Base-by-base conservation (phyloP, 768 basidiomycete species). In the Dacryopinax primogenitus region DNA sequence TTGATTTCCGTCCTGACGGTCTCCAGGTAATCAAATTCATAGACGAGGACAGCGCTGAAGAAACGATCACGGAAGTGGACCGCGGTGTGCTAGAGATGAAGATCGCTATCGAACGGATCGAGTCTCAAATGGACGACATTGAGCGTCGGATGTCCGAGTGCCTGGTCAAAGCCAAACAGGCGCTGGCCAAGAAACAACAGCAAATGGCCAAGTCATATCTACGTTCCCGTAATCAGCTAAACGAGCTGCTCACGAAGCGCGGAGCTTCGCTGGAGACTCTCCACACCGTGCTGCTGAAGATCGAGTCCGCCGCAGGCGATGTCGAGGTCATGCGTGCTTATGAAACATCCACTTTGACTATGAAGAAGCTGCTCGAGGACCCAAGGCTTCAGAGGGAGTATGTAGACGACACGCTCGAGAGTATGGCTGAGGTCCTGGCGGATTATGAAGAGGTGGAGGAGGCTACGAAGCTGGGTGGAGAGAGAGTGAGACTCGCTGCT, bases 271-370 rank as follows among this genome's bases (percentile, higher is more conserved):
- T 92, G 3, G 82, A 84, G 65, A 88, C 84, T 36, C 77, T 97
- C 7, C 85, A 88, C 68, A 78, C 83, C 13, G 92, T 92, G 0
- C 74, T 96, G 36, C 77, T 90, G 47, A 82, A 83, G 47, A 90
- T 97, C 3, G 92, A 98, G 75, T 82, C 85, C 1, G 90, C 93
- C n/a, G 89, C 89, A 32, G 87, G 86, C 1, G 89, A 97, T 74
- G 80, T 93, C 12, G 86, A 92, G 79, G 93, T 93, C 72, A 84
- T 98, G 83, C 83, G 82, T 69, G 83, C 85, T 0, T 98, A 95
- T 72, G 83, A 90, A 74, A 84, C 85, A 1, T 93, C 92, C 4
- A 86, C 91, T 0, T 74, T 81, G 4, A 92, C 93, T 0, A 78
- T 97, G 4, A 82, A 81, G 15, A 76, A 83, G 0, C 84, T 97